Percentiles rank a stretch among this genome's conserved stretches.
Evolutionary conservation across 176 grass and related monocot genomes (phyloP).

Genomic region (Phoenix roebelenii): DNA sequence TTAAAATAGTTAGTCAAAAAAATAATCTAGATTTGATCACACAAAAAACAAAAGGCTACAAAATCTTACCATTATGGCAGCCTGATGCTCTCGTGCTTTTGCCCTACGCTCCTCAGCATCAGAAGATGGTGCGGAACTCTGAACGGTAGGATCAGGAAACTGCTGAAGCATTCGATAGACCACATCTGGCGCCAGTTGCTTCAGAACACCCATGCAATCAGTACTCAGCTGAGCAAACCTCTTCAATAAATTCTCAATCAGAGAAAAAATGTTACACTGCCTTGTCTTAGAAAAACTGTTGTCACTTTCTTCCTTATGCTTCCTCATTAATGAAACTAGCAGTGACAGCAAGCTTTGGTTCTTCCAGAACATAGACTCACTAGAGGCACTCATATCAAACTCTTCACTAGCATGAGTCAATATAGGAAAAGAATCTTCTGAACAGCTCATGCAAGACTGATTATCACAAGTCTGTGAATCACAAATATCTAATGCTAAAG

Average conservation of each 20-base stretch:
- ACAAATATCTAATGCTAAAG: slow-evolving; percentile 76
- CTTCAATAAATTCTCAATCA: slow-evolving; percentile 79
- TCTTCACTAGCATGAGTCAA: slow-evolving; percentile 55
- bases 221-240: slow-evolving; percentile 67
- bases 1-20: background rate
- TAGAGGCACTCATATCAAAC: slow-evolving; percentile 19
- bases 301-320: slow-evolving; percentile 79
- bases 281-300: slow-evolving; percentile 46
- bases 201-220: slow-evolving; percentile 45
- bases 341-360: slow-evolving; percentile 68
- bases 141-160: slow-evolving; percentile 11
- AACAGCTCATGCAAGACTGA: slow-evolving; percentile 46
- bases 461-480: slow-evolving; percentile 47
- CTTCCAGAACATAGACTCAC: slow-evolving; percentile 32
- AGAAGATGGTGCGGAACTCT: slow-evolving; percentile 35
- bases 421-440: slow-evolving; percentile 44
- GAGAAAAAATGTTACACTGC: slow-evolving; percentile 71
- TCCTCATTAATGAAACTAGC: slow-evolving; percentile 69
- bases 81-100: slow-evolving; percentile 80
- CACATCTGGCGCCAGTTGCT: slow-evolving; percentile 58
- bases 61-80: slow-evolving; percentile 75
- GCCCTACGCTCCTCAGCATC: slow-evolving; percentile 62
- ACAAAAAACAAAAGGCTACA: background rate
- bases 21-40: background rate
- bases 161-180: slow-evolving; percentile 30